These are phyloP conservation scores for Didymosphaeria variabile DNA, from an alignment of 2,329 filamentous ascomycete species.

Conservation along the genomic window DNA sequence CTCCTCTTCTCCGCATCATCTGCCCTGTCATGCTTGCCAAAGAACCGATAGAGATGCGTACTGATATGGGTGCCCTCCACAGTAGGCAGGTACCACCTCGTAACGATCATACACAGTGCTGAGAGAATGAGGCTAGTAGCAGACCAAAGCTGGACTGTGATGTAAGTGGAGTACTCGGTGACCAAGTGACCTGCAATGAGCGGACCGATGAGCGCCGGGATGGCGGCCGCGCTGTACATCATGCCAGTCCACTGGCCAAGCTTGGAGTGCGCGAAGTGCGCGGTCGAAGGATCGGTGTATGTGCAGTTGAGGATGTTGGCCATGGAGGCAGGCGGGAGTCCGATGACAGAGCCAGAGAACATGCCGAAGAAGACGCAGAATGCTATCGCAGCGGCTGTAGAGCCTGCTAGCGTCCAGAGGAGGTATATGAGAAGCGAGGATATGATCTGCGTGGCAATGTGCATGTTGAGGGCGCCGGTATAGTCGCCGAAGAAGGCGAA, in stretches of 20 bases:
- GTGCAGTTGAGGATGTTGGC: conserved; percentile 55
- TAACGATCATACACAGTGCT: conserved; percentile 52
- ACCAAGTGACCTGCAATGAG: conserved; percentile 59
- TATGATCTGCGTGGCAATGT: conserved; percentile 53
- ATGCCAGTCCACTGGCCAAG: conserved; percentile 63
- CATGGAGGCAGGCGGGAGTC: conserved; percentile 59
- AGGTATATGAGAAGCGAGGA: conserved; percentile 54
- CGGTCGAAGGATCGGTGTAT: conserved; percentile 40
- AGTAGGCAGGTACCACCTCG: conserved; percentile 44
- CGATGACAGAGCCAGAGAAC: conserved; percentile 60
- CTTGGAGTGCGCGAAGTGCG: conserved; percentile 44
- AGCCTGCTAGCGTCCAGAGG: conserved; percentile 55
- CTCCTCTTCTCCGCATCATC: conserved; percentile 13
- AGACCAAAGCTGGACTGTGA: conserved; percentile 59
- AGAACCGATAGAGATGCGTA: conserved; percentile 24
- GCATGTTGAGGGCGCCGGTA: conserved; percentile 57
- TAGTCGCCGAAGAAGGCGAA: conserved; percentile 57
- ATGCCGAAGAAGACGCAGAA: conserved; percentile 61
- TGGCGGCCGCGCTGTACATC: conserved; percentile 60
- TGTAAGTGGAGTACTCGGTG: conserved; percentile 50
- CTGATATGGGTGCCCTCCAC: conserved; percentile 35
- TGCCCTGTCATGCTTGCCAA: conserved; percentile 24
- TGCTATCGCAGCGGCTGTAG: conserved; percentile 51
- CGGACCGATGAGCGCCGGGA: conserved; percentile 58
- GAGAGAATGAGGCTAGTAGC: conserved; percentile 54